Percentiles rank a stretch among this genome's conserved stretches.
phyloP scores from a whole-genome alignment of 768 basidiomycete genomes.

The Rhizopogon vinicolor region DNA sequence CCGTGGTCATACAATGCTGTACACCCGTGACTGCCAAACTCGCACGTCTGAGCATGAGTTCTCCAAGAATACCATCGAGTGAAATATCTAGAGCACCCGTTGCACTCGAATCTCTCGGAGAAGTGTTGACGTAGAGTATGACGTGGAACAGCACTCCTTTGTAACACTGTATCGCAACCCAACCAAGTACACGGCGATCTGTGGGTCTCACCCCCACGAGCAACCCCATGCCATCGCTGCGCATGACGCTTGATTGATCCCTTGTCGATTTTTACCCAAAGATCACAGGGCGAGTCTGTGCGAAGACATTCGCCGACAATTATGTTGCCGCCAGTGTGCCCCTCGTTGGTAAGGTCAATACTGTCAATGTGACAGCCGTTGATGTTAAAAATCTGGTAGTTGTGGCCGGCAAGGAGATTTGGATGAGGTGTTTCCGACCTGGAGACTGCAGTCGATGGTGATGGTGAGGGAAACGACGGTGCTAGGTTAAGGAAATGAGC shows the following conservation, averaged over 20 bases:
- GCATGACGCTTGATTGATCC: background rate
- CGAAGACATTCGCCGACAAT: background rate
- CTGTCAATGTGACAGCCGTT: background rate
- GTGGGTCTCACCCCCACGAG: background rate
- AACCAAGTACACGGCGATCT: background rate
- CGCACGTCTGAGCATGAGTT: background rate
- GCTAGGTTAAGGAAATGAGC: background rate
- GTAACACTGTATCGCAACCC: background rate
- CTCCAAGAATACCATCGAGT: background rate
- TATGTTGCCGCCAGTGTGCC: background rate
- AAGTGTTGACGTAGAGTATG: background rate
- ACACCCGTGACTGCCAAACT: background rate
- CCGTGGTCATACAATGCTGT: background rate
- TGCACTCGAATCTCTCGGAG: background rate
- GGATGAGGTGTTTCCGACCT: background rate
- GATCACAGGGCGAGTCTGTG: background rate
- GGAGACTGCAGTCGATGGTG: background rate
- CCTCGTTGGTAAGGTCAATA: background rate
- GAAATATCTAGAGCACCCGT: background rate
- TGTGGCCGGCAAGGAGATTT: no score
- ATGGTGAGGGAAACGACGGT: no score
- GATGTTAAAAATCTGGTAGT: background rate
- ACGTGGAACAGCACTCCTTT: background rate
- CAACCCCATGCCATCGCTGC: background rate
- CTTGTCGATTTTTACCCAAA: slow-evolving; percentile 4